Base-by-base conservation (phyloP, 139 green algal genomes). In the Gonium pectorale region DNA sequence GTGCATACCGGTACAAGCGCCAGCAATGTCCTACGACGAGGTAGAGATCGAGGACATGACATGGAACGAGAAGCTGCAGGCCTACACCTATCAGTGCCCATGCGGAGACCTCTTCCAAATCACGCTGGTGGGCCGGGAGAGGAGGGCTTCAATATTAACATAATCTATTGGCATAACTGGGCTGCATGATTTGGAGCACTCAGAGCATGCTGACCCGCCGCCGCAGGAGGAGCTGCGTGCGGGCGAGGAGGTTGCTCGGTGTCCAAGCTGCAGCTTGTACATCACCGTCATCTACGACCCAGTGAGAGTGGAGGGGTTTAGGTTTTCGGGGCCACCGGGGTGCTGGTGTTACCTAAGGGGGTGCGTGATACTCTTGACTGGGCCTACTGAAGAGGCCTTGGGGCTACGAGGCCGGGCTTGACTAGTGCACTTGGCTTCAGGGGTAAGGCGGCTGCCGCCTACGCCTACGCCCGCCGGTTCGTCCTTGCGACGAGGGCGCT, bases 61-160 rank as follows among this genome's bases (percentile, higher is more conserved):
- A 4, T 99, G 95, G 95, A 93, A 93, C 82, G 95, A 97, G 63
- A 91, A 98, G 44, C 90, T 99, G 68, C 80, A 96, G 66, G 94
- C 94, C 0, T 99, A 95, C 90, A 98, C 95, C 0, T 98, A 98
- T 78, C 68, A 84, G 27, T 99, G 97, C 75, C 97, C 97, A 7
- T 99, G 97, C 84, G 97, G 97, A 5, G 97, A 99, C 90, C 67
- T 99, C 1, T 99, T 99, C 69, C 95, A 98, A 79, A 99, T 99
- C 72, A 95, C 94, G 2, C 68, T 95, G 87, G 95, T 96, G 41
- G 29, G 87, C 54, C 24, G 38, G 37, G 60, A n/a, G n/a, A n/a
- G n/a, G n/a, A n/a, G n/a, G n/a, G n/a, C n/a, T n/a, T n/a, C n/a
- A n/a, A n/a, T n/a, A n/a, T n/a, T n/a, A n/a, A n/a, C n/a, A n/a